Evolutionary conservation across 306 rosid species (phyloP).

Genomic region (Ormosia emarginata): DNA sequence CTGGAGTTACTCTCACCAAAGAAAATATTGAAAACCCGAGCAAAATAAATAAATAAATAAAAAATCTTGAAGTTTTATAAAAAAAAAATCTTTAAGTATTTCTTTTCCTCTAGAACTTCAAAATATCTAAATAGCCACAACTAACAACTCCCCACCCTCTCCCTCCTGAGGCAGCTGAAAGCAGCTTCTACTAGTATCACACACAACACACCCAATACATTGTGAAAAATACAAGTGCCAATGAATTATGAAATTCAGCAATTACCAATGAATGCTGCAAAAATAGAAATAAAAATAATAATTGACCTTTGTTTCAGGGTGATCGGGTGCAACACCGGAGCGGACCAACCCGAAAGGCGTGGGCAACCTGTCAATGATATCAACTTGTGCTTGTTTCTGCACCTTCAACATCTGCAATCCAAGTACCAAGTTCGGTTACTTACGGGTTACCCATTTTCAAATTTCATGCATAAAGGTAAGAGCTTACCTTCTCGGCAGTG

Average conservation of each 20-base stretch:
- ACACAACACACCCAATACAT: not conserved
- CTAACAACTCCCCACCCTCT: not conserved
- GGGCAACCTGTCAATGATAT: conserved; percentile 83
- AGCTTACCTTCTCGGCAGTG: conserved; percentile 75
- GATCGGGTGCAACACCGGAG: conserved; percentile 96
- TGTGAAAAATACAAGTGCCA: not conserved
- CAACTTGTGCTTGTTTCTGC: conserved; percentile 63
- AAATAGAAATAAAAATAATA: not conserved
- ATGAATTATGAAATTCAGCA: not conserved
- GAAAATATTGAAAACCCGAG: not conserved
- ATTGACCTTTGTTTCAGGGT: conserved; percentile 90
- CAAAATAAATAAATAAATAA: not conserved
- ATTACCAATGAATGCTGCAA: not conserved
- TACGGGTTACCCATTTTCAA: not conserved
- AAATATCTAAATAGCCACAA: not conserved
- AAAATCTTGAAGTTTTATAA: not conserved
- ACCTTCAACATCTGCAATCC: conserved; percentile 63
- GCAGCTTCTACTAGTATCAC: not conserved
- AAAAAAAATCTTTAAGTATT: not conserved
- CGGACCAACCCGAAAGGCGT: conserved; percentile 89
- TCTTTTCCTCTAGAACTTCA: not conserved
- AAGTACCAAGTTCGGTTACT: conserved; percentile 10
- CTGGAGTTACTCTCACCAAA: conserved; percentile 25
- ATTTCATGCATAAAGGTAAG: not conserved
- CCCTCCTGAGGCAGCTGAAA: not conserved